Conservation (phyloP, 2,329 filamentous ascomycete genomes). For the Gnomoniopsis sp. region DNA sequence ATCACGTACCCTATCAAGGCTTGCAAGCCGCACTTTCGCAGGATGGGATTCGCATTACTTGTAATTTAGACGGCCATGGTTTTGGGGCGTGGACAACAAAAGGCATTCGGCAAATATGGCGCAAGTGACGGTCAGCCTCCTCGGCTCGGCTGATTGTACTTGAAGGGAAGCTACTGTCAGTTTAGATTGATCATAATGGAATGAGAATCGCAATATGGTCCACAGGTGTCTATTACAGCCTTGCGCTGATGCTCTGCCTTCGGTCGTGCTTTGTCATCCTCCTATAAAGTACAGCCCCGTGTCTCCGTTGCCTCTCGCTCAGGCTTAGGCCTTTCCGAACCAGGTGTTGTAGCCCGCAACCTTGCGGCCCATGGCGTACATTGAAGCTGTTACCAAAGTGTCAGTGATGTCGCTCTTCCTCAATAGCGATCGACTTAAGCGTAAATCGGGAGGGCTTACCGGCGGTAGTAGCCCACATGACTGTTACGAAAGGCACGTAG, state of each 20-base stretch:
- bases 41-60: conserved; percentile 2
- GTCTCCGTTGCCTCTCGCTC: not conserved
- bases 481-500: conserved; percentile 65
- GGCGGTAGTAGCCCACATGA: conserved; percentile 60
- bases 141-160: not conserved
- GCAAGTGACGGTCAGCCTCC: conserved; percentile 3
- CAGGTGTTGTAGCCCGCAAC: conserved; percentile 76
- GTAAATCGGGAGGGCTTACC: conserved; percentile 44
- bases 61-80: conserved; percentile 16
- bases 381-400: conserved; percentile 36
- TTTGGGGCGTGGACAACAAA: not conserved
- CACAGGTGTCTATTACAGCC: not conserved
- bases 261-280: conserved; percentile 1
- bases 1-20: not conserved
- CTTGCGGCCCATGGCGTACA: conserved; percentile 74
- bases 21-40: not conserved
- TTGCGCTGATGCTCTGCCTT: conserved; percentile 10
- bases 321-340: conserved; percentile 55
- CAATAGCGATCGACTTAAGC: not conserved
- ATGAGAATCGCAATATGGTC: conserved; percentile 1
- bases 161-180: not conserved
- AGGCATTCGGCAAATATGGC: conserved; percentile 14
- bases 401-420: conserved; percentile 20
- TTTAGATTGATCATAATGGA: conserved; percentile 13
- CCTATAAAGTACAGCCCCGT: not conserved